Base-by-base conservation (phyloP, 106 monocot species). In the Platanthera guangdongensis region DNA sequence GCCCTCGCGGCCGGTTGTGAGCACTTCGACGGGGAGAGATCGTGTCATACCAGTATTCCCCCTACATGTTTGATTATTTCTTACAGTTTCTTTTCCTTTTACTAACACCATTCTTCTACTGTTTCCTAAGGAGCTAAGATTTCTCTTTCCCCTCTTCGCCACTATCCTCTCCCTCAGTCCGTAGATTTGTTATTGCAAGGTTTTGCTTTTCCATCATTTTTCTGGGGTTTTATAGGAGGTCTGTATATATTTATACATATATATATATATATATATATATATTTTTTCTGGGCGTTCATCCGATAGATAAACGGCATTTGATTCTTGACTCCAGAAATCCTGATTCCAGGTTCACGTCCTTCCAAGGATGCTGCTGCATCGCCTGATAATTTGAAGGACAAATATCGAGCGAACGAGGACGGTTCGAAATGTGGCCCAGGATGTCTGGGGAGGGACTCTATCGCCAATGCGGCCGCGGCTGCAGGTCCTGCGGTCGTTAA, bases 401-500 rank as follows among this genome's bases (percentile, higher is more conserved):
- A 18, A 71, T 64, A 73, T 21, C 83, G 71, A 51, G 76, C 73
- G 13, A 76, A 70, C 21, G 11, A 47, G 4, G 78, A 76, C 77
- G 84, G 72, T 75, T 67, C 76, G 1, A 80, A 47, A 19, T 88
- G 88, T 57, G 51, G 86, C 81, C 53, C 52, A 0, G 86, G 84
- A 10, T 95, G 90, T 71, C 53, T 92, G 51, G 85, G 87, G 48
- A 77, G 86, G 72, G 75, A 92, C 54, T 74, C 92, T 4, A 90
- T 95, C 25, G 90, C 86, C 32, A 85, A 78, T 71, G 92, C 90
- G 46, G 95, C 95, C 7, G 90, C 92, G 7, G 76, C 79, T 39
- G 90, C 83, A 18, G 81, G 85, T 8, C 92, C 92, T n/a, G 86
- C 90, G 3, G 92, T 95, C 18, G 95, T 95, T 16, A 95, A 95